phyloP scores from a whole-genome alignment of 2,329 filamentous ascomycete species.

The Colletotrichum noveboracense region DNA sequence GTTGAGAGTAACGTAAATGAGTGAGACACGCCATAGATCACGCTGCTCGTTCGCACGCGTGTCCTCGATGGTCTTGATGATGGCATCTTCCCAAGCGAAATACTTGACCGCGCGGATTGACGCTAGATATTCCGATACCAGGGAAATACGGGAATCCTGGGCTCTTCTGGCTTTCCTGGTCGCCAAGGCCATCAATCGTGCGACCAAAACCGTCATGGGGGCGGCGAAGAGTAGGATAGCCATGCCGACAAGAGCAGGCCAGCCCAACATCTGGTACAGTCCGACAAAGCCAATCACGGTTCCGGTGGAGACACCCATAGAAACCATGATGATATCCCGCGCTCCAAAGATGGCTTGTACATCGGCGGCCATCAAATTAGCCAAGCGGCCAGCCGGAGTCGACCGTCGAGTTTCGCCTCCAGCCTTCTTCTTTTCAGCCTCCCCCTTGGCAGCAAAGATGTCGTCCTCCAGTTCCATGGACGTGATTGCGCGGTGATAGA shows the following conservation, averaged over 20 bases:
- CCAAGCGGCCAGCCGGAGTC: constrained; percentile 55
- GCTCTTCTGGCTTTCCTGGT: constrained; percentile 57
- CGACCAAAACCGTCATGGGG: constrained; percentile 56
- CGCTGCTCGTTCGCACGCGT: constrained; percentile 57
- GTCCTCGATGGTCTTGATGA: constrained; percentile 54
- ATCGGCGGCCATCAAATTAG: constrained; percentile 64
- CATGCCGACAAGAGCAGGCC: constrained; percentile 59
- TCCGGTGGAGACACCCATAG: constrained; percentile 50
- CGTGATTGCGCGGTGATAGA: constrained; percentile 59
- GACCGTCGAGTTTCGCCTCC: constrained; percentile 27
- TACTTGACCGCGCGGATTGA: constrained; percentile 66
- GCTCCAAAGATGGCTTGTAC: constrained; percentile 59
- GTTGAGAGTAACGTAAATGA: constrained; percentile 51
- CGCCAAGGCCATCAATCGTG: constrained; percentile 52
- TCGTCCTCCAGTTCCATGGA: constrained; percentile 65
- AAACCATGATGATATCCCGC: constrained; percentile 54
- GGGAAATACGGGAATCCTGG: constrained; percentile 61
- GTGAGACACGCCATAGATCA: constrained; percentile 57
- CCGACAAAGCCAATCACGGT: constrained; percentile 53
- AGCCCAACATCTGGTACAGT: constrained; percentile 60
- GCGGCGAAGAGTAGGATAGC: constrained; percentile 50
- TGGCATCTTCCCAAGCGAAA: constrained; percentile 63
- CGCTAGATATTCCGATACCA: constrained; percentile 61
- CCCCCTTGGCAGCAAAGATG: constrained; percentile 40
- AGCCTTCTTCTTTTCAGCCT: constrained; percentile 28